A percentile compares a stretch with the other conserved stretches of the same genome.
These are phyloP conservation scores for Paramecium pentaurelia DNA, from an alignment of 73 alveolate genomes.

Conservation along the genomic window DNA sequence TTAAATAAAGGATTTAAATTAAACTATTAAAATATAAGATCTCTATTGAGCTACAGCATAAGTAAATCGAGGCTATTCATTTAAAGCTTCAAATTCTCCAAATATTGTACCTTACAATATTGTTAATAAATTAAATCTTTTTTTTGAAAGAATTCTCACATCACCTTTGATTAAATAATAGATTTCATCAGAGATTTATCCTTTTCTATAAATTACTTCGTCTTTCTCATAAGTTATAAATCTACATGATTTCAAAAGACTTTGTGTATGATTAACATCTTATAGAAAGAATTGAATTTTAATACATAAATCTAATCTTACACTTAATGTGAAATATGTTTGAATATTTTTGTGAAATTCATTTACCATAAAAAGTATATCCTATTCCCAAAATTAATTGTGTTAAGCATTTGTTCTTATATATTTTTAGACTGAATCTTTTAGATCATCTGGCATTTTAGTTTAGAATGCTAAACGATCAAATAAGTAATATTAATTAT, in stretches of 20 bases:
- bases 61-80: background rate
- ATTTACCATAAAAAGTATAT: background rate
- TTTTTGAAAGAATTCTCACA: background rate
- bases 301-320: background rate
- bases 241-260: background rate
- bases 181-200: background rate
- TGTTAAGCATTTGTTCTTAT: background rate
- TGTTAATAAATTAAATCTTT: background rate
- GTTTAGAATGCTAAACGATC: background rate
- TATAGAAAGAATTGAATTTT: background rate
- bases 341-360: background rate
- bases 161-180: slow-evolving; percentile 1
- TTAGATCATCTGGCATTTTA: background rate
- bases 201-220: background rate
- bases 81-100: slow-evolving; percentile 36
- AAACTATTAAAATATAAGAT: background rate
- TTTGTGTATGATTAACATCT: background rate
- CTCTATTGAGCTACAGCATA: background rate
- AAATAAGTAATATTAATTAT: background rate
- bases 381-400: background rate
- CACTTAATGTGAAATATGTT: background rate
- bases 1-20: background rate
- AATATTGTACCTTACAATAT: background rate
- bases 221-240: background rate
- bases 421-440: background rate